Conservation (phyloP, 306 rosid species). For the Rosa chinensis region DNA sequence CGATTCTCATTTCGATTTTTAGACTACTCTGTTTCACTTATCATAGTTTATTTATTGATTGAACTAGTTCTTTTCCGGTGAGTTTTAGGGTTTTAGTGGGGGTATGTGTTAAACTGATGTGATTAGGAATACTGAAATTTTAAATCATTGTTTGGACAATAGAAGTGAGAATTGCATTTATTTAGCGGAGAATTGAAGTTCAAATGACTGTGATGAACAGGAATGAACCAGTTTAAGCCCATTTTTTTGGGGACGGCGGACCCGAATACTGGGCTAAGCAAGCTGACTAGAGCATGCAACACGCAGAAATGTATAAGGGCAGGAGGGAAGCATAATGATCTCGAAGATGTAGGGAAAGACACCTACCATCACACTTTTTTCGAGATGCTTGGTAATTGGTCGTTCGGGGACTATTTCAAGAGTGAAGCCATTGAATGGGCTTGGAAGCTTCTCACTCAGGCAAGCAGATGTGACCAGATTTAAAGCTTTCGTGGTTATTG, state of each 20-base stretch:
- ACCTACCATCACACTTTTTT: slow-evolving; percentile 98
- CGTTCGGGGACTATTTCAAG: slow-evolving; percentile 94
- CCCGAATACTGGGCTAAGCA: slow-evolving; percentile 78
- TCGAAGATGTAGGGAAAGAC: slow-evolving; percentile 96
- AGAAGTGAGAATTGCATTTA: not conserved
- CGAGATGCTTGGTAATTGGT: slow-evolving; percentile 99
- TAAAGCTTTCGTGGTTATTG: not conserved
- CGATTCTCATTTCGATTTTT: no score
- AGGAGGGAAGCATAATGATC: slow-evolving; percentile 97
- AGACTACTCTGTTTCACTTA: no score
- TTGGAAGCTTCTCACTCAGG: slow-evolving; percentile 90
- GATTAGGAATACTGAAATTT: not conserved
- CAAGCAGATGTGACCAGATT: slow-evolving; percentile 25
- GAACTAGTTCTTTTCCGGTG: no score
- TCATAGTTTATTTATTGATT: no score
- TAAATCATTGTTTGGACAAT: not conserved
- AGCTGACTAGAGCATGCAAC: slow-evolving; percentile 84
- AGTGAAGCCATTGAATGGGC: slow-evolving; percentile 86
- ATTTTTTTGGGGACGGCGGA: slow-evolving; percentile 87
- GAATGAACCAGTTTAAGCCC: slow-evolving; percentile 98
- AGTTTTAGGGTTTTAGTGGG: no score
- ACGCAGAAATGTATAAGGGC: slow-evolving; percentile 97
- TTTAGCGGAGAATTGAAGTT: not conserved
- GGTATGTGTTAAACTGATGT: not conserved
- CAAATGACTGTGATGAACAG: slow-evolving; percentile 34